A percentile compares a stretch with the other conserved stretches of the same genome.
Conservation (phyloP, 805 yeast genomes). For the Ogataea polymorpha region DNA sequence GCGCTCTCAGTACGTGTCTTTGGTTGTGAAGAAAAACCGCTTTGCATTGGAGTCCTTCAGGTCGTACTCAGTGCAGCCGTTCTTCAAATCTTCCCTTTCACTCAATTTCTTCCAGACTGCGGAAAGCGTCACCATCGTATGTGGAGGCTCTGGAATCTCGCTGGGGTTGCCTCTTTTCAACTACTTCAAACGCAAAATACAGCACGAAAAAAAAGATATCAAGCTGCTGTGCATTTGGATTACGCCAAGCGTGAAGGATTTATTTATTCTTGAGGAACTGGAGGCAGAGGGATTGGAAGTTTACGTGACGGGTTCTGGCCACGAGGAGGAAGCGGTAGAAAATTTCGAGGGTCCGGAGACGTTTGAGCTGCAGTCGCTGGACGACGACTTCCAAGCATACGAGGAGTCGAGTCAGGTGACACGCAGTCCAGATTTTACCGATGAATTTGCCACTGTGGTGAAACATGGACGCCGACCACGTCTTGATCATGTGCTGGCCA, state of each 20-base stretch:
- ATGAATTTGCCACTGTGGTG: slow-evolving; percentile 12
- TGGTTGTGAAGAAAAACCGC: slow-evolving; percentile 45
- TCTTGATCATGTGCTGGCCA: slow-evolving; percentile 33
- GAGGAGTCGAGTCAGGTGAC: slow-evolving; percentile 7
- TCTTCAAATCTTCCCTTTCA: slow-evolving; percentile 41
- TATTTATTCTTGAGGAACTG: slow-evolving; percentile 43
- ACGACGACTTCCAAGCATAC: slow-evolving; percentile 19
- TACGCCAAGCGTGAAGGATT: slow-evolving; percentile 43
- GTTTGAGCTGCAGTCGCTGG: slow-evolving; percentile 26
- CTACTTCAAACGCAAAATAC: slow-evolving; percentile 32
- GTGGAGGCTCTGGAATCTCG: slow-evolving; percentile 77
- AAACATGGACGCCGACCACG: slow-evolving; percentile 43
- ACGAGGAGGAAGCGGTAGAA: slow-evolving; percentile 4
- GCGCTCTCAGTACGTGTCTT: slow-evolving; percentile 35
- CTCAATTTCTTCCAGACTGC: slow-evolving; percentile 45
- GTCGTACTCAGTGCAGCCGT: slow-evolving; percentile 40
- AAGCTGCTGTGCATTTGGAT: slow-evolving; percentile 53
- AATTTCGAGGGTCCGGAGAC: slow-evolving; percentile 16
- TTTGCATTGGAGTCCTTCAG: slow-evolving; percentile 34
- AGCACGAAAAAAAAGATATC: slow-evolving; percentile 25
- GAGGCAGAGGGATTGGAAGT: slow-evolving; percentile 35
- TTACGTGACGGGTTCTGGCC: slow-evolving; percentile 33
- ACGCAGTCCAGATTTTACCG: neutral
- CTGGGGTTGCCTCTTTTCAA: slow-evolving; percentile 54
- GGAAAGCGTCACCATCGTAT: slow-evolving; percentile 48